These are phyloP conservation scores for Paracoccidioides lutzii DNA, from an alignment of 2,329 filamentous ascomycete species.

Conservation along the genomic window DNA sequence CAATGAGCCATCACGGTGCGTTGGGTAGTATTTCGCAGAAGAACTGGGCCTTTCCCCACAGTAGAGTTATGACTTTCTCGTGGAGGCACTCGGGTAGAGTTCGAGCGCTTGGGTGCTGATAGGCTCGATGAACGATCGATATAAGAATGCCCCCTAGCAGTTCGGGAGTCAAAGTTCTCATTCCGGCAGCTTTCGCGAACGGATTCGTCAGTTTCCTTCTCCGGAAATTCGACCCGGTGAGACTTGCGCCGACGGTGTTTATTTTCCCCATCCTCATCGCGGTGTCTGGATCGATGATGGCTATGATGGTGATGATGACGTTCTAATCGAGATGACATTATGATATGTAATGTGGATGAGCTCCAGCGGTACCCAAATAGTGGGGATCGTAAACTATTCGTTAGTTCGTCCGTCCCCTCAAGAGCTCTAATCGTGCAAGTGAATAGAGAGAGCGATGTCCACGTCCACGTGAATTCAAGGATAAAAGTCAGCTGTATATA, in stretches of 20 bases:
- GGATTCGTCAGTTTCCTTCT: background rate
- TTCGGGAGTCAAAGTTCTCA: background rate
- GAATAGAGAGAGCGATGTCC: too few species aligned
- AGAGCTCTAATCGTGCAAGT: too few species aligned
- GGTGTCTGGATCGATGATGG: background rate
- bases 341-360: background rate
- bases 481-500: too few species aligned
- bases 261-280: slow-evolving; percentile 1
- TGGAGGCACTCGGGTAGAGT: background rate
- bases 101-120: background rate
- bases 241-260: slow-evolving; percentile 1
- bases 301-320: background rate
- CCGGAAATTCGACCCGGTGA: background rate
- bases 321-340: background rate
- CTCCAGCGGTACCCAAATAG: too few species aligned
- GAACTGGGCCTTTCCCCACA: too few species aligned
- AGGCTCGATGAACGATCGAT: background rate
- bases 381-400: too few species aligned
- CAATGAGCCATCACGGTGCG: background rate
- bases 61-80: too few species aligned
- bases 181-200: background rate
- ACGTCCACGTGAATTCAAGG: too few species aligned
- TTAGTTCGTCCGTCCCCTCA: too few species aligned
- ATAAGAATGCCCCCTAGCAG: background rate
- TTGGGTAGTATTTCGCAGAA: background rate